These are phyloP conservation scores for Leccinum griseonigrum DNA, from an alignment of 1,284 basidiomycete genomes.

Conservation along the genomic window DNA sequence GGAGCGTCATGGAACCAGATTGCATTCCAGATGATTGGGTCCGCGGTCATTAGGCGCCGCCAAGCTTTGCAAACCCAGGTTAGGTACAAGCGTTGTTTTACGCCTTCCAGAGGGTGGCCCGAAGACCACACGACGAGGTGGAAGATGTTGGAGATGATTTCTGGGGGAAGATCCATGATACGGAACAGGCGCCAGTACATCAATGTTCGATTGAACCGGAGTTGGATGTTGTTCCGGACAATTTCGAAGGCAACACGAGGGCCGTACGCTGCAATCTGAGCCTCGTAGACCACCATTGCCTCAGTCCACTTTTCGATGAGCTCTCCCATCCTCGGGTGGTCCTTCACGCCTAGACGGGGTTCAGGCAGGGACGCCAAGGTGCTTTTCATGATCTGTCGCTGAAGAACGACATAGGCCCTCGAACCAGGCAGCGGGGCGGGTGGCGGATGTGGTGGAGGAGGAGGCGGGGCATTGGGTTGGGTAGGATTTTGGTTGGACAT, in stretches of 20 bases:
- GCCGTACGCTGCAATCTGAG: slow-evolving; percentile 19
- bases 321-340: slow-evolving; percentile 4
- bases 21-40: slow-evolving; percentile 58
- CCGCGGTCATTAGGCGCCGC: slow-evolving; percentile 45
- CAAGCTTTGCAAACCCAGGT: slow-evolving; percentile 59
- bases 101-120: slow-evolving; percentile 33
- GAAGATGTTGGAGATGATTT: slow-evolving; percentile 63
- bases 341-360: slow-evolving; percentile 6
- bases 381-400: slow-evolving; percentile 17
- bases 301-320: slow-evolving; percentile 15
- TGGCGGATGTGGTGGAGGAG: not conserved
- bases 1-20: slow-evolving; percentile 54
- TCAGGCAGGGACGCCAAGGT: slow-evolving; percentile 19
- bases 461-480: slow-evolving; percentile 9
- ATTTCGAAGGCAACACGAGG: slow-evolving; percentile 12
- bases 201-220: slow-evolving; percentile 24
- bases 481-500: slow-evolving; percentile 14
- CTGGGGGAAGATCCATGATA: slow-evolving; percentile 57
- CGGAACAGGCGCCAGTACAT: slow-evolving; percentile 49
- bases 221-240: slow-evolving; percentile 18
- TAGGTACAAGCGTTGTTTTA: slow-evolving; percentile 43
- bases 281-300: slow-evolving; percentile 18
- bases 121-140: slow-evolving; percentile 51
- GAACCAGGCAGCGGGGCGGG: slow-evolving; percentile 22
- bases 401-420: slow-evolving; percentile 13